These are phyloP conservation scores for Sporothrix pallida DNA, from an alignment of 2,329 filamentous ascomycete genomes.

Conservation along the genomic window DNA sequence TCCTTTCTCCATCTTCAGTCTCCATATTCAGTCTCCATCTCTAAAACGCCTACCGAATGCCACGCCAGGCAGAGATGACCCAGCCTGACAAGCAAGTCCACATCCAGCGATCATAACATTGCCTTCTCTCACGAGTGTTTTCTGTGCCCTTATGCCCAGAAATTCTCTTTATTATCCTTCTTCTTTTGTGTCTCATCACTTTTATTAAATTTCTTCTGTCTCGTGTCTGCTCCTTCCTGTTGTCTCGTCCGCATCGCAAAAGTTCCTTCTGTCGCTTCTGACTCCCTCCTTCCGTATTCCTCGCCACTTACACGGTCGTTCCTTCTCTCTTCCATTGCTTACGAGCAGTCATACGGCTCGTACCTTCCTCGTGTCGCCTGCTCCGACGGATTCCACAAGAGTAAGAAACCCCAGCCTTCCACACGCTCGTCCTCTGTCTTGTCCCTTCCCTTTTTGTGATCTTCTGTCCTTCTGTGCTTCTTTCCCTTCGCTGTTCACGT, in stretches of 20 bases:
- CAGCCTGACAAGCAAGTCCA: constrained; percentile 2
- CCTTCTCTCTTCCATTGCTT: constrained; percentile 5
- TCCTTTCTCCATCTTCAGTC: not conserved
- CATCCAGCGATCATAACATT: not conserved
- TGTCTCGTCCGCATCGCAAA: not conserved
- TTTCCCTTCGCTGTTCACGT: not conserved
- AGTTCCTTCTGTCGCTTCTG: not conserved
- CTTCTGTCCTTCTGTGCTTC: not conserved
- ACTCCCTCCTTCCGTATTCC: constrained; percentile 8
- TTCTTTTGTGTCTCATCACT: not conserved
- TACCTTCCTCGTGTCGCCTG: constrained; percentile 10
- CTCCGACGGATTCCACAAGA: constrained; percentile 7
- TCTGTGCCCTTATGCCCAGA: not conserved
- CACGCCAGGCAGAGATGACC: constrained; percentile 5
- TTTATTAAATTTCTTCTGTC: constrained; percentile 7
- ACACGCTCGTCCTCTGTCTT: not conserved
- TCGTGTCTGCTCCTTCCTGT: not conserved
- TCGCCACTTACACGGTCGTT: constrained; percentile 22
- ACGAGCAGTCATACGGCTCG: constrained; percentile 13
- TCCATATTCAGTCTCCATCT: constrained; percentile 9
- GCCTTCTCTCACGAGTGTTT: not conserved
- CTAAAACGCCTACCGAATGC: constrained; percentile 3
- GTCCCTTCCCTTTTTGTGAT: not conserved
- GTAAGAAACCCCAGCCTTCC: constrained; percentile 2
- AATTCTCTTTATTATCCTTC: not conserved